These are phyloP conservation scores for Oryza punctata DNA, from an alignment of 176 grass and related monocot genomes.

Conservation along the genomic window DNA sequence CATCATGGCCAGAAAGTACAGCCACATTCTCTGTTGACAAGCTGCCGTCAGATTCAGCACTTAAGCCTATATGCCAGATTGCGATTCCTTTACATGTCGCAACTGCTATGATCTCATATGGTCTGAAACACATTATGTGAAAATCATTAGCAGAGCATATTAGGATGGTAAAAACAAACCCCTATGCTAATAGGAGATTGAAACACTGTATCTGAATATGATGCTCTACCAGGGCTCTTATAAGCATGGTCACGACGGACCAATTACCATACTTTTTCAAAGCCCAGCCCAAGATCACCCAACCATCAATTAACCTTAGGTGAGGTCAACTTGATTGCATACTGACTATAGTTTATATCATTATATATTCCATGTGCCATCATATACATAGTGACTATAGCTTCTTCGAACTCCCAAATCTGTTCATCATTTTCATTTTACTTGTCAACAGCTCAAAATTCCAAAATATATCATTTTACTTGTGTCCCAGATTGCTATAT, in stretches of 20 bases:
- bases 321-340: neutral
- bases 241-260: neutral
- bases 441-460: neutral
- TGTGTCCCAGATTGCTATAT: neutral
- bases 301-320: slow-evolving; percentile 30
- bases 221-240: slow-evolving; percentile 4
- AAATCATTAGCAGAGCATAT: neutral
- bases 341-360: neutral
- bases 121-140: slow-evolving; percentile 46
- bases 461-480: neutral
- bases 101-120: slow-evolving; percentile 87
- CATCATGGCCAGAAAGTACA: slow-evolving; percentile 64
- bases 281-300: neutral
- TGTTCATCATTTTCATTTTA: no score
- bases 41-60: slow-evolving; percentile 51
- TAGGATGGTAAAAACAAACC: neutral
- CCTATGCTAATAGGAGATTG: neutral
- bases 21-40: slow-evolving; percentile 74
- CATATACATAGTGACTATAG: neutral
- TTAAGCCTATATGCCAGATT: slow-evolving; percentile 72
- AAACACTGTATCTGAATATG: neutral
- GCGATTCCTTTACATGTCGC: slow-evolving; percentile 88
- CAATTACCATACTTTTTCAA: slow-evolving; percentile 2
- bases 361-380: neutral
- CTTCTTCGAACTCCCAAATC: no score